Base-by-base conservation (phyloP, 2,329 filamentous ascomycete species). In the Huntiella savannae region DNA sequence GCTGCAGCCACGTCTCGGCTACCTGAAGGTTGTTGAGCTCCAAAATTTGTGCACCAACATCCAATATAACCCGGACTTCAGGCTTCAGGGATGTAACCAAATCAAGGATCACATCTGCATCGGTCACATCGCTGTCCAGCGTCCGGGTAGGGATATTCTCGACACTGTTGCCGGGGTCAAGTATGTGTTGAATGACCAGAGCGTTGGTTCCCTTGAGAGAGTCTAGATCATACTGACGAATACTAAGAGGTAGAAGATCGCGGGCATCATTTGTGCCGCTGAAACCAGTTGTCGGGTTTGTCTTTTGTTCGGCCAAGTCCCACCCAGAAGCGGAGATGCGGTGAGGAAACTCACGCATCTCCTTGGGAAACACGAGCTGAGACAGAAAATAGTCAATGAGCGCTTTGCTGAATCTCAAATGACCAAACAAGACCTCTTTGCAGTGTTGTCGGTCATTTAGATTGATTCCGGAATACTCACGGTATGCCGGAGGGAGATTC, bases 1-100 rank as follows among this genome's bases (percentile, higher is more conserved):
- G 55, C 1, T 46, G n/a, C 0, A 83, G 54, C 77, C 77, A 82
- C 1, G 52, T 47, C 6, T 52, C 51, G 0, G 74, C 71, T 2
- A 82, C 63, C 2, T 68, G 58, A 0, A 59, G 2, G 51, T 83
- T 83, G 12, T 60, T 63, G 0, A 77, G 57, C 28, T 85, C 79
- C 0, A 86, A 56, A 4, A 86, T 70, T 42, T 79, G 73, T 0
- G 81, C 79, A 0, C 81, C 80, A 0, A 81, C 78, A 51, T 86
- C 79, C 0, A 86, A 62, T 1, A 86, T 68, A 0, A 85, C 77
- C 0, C 68, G 65, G 0, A 71, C 62, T 0, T 59, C 55, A 0
- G 61, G 59, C 0, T 61, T 38, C 39, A 71, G 56, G 0, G 40
- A 40, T 0, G 60, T 55, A 0, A 79, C 60, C 3, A 64, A 55